Base-by-base conservation (phyloP, 2,329 filamentous ascomycete genomes). In the Colletotrichum sublineola region DNA sequence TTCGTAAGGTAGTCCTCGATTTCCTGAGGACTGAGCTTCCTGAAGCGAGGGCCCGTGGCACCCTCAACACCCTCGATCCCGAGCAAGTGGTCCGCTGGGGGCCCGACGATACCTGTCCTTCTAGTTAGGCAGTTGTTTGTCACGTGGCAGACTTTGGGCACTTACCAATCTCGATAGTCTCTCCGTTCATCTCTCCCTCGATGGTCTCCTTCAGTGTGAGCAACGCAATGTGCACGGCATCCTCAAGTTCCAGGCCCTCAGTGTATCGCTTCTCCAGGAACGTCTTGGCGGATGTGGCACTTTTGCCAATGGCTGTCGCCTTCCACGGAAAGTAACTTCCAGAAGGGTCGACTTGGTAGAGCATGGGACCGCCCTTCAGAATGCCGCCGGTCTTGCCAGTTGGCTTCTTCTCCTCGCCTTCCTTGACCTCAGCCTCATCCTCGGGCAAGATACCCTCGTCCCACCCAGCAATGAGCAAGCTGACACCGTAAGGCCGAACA, bases 281-380 rank as follows among this genome's bases (percentile, higher is more conserved):
- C 0, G 96, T 99, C 91, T 99, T 99, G 68, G 96, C 96, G 79
- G 95, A 97, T 52, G 96, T 97, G 65, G 96, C 96, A 81, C 95
- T 97, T 90, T 99, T 99, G 80, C 96, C 96, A 80, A 99, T 99
- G 64, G 96, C 96, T 61, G 96, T 99, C 53, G 96, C 96, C 88
- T 99, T 99, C 96, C 96, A 99, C 5, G 96, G 96, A 83, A 98
- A 99, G 83, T 99, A 99, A 82, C 94, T 97, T 77, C 96, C 96
- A 76, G 94, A 97, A n/a, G 96, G 96, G 81, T 99, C 96, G 77
- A 99, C 96, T 86, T 99, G 96, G 86, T 99, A 99, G 81, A 99
- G 86, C 89, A 97, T 98, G 60, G 96, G 96, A 7, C 96, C 96
- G 63, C 96, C 96, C 87, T 98, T 98, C 78, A 96, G 87, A 77